Percentiles rank a stretch among this genome's conserved stretches.
Conservation (phyloP, 805 yeast species). For the Phaffomyces thermotolerans region DNA sequence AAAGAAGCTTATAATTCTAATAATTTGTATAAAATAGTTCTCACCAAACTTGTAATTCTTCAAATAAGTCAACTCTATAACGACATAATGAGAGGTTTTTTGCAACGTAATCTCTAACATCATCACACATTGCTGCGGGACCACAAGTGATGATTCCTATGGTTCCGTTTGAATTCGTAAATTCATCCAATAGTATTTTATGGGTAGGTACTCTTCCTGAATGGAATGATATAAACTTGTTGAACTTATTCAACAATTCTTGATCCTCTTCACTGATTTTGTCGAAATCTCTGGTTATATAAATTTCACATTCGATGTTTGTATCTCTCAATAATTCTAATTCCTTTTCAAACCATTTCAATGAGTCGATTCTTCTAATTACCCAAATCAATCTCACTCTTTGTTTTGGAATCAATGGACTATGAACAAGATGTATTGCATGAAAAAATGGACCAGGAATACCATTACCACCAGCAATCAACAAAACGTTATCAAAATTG, state of each 20-base stretch:
- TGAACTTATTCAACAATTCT: slow-evolving; percentile 6
- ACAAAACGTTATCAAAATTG: slow-evolving; percentile 31
- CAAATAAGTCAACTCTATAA: slow-evolving; percentile 60
- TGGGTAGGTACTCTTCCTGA: slow-evolving; percentile 42
- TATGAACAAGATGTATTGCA: slow-evolving; percentile 24
- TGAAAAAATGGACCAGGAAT: slow-evolving; percentile 44
- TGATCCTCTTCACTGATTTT: background rate
- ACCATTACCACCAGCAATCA: slow-evolving; percentile 48
- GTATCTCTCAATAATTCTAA: slow-evolving; percentile 29
- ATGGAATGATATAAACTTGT: slow-evolving; percentile 26
- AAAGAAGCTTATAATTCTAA: background rate
- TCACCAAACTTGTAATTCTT: slow-evolving; percentile 71
- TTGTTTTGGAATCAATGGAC: slow-evolving; percentile 22
- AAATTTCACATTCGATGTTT: slow-evolving; percentile 28
- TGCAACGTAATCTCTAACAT: slow-evolving; percentile 40
- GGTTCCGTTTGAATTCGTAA: slow-evolving; percentile 35
- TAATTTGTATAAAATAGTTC: background rate
- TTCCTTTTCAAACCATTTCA: slow-evolving; percentile 39
- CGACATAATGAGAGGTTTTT: slow-evolving; percentile 33
- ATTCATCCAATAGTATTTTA: slow-evolving; percentile 31
- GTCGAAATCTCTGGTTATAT: slow-evolving; percentile 31
- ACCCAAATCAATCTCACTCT: slow-evolving; percentile 54
- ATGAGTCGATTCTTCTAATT: slow-evolving; percentile 42
- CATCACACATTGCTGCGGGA: slow-evolving; percentile 56
- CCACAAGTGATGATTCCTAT: slow-evolving; percentile 57